A percentile compares a stretch with the other conserved stretches of the same genome.
Evolutionary conservation across 179 eudicot species (phyloP).

Genomic region (Pouteria campechiana): DNA sequence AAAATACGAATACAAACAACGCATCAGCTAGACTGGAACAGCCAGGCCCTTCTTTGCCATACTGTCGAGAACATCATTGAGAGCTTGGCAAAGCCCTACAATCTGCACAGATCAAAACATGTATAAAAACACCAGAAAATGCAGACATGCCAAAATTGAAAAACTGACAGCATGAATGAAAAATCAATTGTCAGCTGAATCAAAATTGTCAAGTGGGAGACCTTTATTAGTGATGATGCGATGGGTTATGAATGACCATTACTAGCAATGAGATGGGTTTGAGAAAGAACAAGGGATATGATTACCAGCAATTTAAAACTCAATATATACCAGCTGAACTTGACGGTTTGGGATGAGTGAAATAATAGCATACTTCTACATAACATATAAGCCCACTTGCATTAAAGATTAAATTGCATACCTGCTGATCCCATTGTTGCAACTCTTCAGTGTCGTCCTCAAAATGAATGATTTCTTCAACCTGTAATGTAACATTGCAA

Average conservation of each 20-base stretch:
- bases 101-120: conserved; percentile 41
- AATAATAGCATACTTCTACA: too few species aligned
- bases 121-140: neutral
- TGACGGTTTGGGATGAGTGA: too few species aligned
- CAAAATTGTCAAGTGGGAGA: neutral
- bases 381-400: too few species aligned
- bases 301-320: too few species aligned
- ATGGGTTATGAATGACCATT: too few species aligned
- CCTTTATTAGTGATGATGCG: too few species aligned
- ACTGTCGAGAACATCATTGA: conserved; percentile 80
- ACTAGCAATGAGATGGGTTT: too few species aligned
- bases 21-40: conserved; percentile 55
- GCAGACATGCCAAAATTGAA: neutral
- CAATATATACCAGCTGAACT: too few species aligned
- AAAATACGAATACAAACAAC: neutral
- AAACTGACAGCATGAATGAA: too few species aligned
- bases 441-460: conserved; percentile 95
- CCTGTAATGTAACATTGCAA: conserved; percentile 24
- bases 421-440: conserved; percentile 99
- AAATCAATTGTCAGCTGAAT: neutral
- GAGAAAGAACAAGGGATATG: too few species aligned
- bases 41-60: conserved; percentile 83
- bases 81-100: conserved; percentile 85
- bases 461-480: conserved; percentile 95
- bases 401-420: too few species aligned